Evolutionary conservation across 768 basidiomycete species (phyloP).

Genomic region (Rhodotorula diobovata): DNA sequence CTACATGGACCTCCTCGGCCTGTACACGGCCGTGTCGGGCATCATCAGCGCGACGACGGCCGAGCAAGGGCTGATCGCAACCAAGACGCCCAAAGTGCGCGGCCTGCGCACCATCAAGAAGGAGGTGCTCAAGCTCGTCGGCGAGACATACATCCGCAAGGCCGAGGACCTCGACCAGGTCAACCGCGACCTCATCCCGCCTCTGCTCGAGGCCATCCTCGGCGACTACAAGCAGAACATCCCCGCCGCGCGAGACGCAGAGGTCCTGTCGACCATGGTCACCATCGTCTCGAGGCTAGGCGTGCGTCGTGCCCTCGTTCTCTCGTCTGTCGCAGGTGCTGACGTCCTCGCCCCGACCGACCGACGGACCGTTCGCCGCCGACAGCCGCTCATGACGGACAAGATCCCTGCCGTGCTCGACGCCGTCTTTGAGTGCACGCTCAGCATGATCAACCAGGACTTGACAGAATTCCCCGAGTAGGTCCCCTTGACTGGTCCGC

Average conservation of each 20-base stretch:
- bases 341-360: constrained; percentile 7
- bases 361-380: neutral
- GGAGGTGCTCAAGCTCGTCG: constrained; percentile 91
- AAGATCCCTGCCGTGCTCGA: constrained; percentile 94
- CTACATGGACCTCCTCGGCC: constrained; percentile 94
- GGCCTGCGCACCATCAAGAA: constrained; percentile 95
- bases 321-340: neutral
- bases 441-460: constrained; percentile 99
- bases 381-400: constrained; percentile 76
- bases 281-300: constrained; percentile 84
- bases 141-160: constrained; percentile 86
- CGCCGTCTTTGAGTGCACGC: constrained; percentile 92
- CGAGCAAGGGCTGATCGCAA: constrained; percentile 81
- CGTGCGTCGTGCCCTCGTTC: constrained; percentile 54
- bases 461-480: constrained; percentile 92
- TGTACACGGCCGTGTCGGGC: constrained; percentile 94
- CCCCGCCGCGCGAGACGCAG: constrained; percentile 86
- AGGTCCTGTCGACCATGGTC: constrained; percentile 94
- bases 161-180: constrained; percentile 94
- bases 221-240: constrained; percentile 95
- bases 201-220: constrained; percentile 93
- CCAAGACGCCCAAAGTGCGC: constrained; percentile 93
- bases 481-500: neutral
- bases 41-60: constrained; percentile 91
- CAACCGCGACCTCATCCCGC: constrained; percentile 85